Conservation (phyloP, 75 land plant genomes). For the Adiantum capillusveneris region DNA sequence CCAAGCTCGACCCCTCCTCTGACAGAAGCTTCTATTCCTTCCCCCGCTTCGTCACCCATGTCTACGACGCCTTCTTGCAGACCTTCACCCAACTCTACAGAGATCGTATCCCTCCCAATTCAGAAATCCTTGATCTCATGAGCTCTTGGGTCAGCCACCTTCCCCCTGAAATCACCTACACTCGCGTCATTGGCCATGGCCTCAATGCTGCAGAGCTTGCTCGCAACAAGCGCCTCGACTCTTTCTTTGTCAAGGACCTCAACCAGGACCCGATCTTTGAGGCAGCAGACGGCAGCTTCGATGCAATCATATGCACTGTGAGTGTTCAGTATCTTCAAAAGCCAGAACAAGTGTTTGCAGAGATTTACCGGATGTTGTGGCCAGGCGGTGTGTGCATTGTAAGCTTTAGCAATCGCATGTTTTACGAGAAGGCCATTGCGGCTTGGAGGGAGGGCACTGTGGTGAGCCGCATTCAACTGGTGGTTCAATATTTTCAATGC, state of each 20-base stretch:
- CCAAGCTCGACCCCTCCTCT: slow-evolving; percentile 48
- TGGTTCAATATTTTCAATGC: slow-evolving; percentile 69
- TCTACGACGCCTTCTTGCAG: slow-evolving; percentile 56
- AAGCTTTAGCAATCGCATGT: slow-evolving; percentile 85
- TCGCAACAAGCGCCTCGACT: slow-evolving; percentile 58
- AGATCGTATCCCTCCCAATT: slow-evolving; percentile 35
- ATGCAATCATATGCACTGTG: slow-evolving; percentile 80
- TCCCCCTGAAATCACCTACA: slow-evolving; percentile 49
- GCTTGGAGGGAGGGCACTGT: slow-evolving; percentile 76
- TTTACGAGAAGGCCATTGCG: slow-evolving; percentile 77
- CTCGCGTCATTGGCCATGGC: slow-evolving; percentile 80
- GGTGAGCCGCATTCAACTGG: slow-evolving; percentile 65
- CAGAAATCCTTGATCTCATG: slow-evolving; percentile 58
- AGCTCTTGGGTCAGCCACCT: slow-evolving; percentile 89
- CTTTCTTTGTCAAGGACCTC: slow-evolving; percentile 72
- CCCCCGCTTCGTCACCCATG: slow-evolving; percentile 77
- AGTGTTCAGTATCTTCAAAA: slow-evolving; percentile 82
- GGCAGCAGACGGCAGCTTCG: slow-evolving; percentile 41
- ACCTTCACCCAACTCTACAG: slow-evolving; percentile 55
- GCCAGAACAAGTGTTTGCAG: slow-evolving; percentile 84
- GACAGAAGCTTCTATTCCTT: slow-evolving; percentile 66
- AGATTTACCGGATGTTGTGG: slow-evolving; percentile 58
- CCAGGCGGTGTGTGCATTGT: slow-evolving; percentile 88
- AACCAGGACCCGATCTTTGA: slow-evolving; percentile 59
- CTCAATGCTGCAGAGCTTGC: slow-evolving; percentile 73